Evolutionary conservation across 495 filamentous ascomycete species (phyloP).

Genomic region (Recurvomyces mirabilis): DNA sequence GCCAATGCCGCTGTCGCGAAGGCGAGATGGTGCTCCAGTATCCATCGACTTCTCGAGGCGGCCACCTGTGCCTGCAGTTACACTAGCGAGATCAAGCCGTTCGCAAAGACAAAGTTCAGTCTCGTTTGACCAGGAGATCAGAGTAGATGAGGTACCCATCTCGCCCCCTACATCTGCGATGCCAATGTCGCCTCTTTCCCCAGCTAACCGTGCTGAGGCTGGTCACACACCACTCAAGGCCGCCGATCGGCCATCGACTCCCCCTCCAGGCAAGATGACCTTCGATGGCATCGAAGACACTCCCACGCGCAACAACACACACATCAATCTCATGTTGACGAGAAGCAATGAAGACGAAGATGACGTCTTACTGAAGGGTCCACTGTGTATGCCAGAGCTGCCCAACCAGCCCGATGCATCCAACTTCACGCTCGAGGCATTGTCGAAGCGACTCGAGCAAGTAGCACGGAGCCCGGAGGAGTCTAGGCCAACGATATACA

Average conservation of each 20-base stretch:
- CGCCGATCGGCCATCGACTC: conserved; percentile 6
- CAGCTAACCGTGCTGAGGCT: conserved; percentile 12
- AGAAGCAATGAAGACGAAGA: conserved; percentile 27
- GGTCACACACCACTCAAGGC: conserved; percentile 22
- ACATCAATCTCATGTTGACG: conserved; percentile 14
- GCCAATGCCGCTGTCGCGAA: conserved; percentile 7
- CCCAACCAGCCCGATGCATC: conserved; percentile 14
- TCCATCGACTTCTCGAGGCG: conserved; percentile 11
- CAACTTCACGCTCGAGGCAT: conserved; percentile 19
- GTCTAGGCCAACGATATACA: conserved; percentile 8
- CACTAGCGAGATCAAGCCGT: background rate
- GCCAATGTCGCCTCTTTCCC: conserved; percentile 13
- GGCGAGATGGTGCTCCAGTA: conserved; percentile 9
- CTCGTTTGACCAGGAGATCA: conserved; percentile 7
- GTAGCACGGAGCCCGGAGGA: conserved; percentile 11
- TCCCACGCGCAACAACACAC: conserved; percentile 21
- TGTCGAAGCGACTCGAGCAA: conserved; percentile 13
- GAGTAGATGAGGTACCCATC: conserved; percentile 17
- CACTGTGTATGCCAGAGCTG: conserved; percentile 19
- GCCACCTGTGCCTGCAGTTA: conserved; percentile 1
- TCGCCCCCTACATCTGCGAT: conserved; percentile 10
- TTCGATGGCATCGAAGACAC: conserved; percentile 18
- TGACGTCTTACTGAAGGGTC: conserved; percentile 34
- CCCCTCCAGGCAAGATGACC: conserved; percentile 3
- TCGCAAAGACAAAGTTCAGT: conserved; percentile 2